These are phyloP conservation scores for Trichoderma sp. DNA, from an alignment of 2,329 filamentous ascomycete genomes.

Conservation along the genomic window DNA sequence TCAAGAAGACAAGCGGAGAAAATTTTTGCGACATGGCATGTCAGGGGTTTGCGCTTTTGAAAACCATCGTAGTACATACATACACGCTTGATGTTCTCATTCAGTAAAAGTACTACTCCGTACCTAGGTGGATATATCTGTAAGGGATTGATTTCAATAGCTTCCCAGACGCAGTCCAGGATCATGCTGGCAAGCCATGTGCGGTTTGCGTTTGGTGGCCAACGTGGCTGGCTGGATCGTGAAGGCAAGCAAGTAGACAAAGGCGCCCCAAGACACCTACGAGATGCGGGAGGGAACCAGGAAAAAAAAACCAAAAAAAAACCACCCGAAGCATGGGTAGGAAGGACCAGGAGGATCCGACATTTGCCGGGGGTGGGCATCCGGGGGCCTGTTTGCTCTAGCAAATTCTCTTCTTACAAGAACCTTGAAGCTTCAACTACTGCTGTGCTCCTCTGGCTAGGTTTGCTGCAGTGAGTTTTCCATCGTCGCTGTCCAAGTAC, in stretches of 20 bases:
- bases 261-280: not conserved
- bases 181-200: not conserved
- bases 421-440: not conserved
- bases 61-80: not conserved
- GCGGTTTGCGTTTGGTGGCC: not conserved
- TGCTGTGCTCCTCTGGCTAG: not conserved
- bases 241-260: not conserved
- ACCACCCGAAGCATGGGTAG: not conserved
- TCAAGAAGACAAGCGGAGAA: conserved; percentile 3
- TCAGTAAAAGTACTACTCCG: not conserved
- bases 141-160: not conserved
- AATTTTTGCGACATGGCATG: conserved; percentile 13
- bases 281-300: not conserved
- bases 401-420: not conserved
- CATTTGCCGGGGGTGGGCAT: not conserved
- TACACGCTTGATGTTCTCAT: not conserved
- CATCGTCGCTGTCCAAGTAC: not conserved
- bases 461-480: not conserved
- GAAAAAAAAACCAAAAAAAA: not conserved
- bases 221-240: not conserved
- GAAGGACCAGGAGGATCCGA: not conserved
- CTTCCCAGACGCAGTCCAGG: not conserved
- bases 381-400: not conserved
- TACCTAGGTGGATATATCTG: not conserved
- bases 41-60: conserved; percentile 6